Base-by-base conservation (phyloP, 257 asterid species). In the Oldenlandia corymbosa region DNA sequence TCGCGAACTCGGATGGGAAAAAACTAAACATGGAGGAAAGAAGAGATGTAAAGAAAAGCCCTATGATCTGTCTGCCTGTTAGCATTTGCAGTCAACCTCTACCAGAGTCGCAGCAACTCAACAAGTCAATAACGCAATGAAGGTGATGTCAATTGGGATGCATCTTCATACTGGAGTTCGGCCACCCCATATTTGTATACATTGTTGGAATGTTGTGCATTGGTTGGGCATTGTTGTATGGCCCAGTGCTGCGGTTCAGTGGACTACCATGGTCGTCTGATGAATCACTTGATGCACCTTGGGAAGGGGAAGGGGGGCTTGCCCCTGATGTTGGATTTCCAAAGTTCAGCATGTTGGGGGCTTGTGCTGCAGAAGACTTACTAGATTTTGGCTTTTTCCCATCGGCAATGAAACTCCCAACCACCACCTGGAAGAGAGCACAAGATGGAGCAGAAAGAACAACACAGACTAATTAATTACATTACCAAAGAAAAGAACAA, bases 391-490 rank as follows among this genome's bases (percentile, higher is more conserved):
- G 54, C 61, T 78, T 83, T 64, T 86, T 91, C 24, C 84, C 96
- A n/a, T 88, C 92, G 6, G 89, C 88, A 68, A 86, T 78, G 79
- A 88, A 91, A 85, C 96, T 91, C 50, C 98, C 98, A 0, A 91
- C 95, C 1, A 91, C 75, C 57, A 91, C 86, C 95, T 91, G 85
- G 57, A 48, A 48, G 60, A 49, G 20, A 32, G 47, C 62, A 52
- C 65, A 4, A 41, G 64, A 49, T 56, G 49, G 50, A 27, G 59
- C 58, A 60, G 34, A 31, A 39, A 60, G 13, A 2, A 31, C 61
- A 1, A 36, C 17, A n/a, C 49, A 47, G 51, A 68, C 59, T 37
- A 31, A 14, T 34, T 8, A 24, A 34, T 27, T 53, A 9, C 21
- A 14, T 10, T 55, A 23, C 5, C 36, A 26, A 45, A 7, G 32